Conservation (phyloP, 257 asterid species). For the Solanum lignicaule region DNA sequence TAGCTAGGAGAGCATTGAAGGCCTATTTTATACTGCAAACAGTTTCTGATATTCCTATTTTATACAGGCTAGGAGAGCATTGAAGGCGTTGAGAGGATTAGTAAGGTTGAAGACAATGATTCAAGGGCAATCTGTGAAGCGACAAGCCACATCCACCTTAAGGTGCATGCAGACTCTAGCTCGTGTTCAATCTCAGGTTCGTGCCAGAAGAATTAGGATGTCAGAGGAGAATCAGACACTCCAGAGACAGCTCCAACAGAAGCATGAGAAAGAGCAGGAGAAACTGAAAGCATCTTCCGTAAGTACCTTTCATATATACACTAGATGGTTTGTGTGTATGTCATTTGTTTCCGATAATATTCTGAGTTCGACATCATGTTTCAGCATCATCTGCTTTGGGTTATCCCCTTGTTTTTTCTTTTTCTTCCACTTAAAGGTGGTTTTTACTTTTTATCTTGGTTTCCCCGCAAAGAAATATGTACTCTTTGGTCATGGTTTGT, state of each 20-base stretch:
- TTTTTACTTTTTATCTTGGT: neutral
- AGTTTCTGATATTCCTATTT: neutral
- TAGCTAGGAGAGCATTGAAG: neutral
- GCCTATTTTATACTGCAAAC: neutral
- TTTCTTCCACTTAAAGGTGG: neutral
- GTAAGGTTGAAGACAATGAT: conserved; percentile 55
- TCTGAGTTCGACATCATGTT: neutral
- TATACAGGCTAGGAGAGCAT: conserved; percentile 56
- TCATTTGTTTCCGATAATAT: neutral
- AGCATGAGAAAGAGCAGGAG: conserved; percentile 50
- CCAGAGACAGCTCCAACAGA: conserved; percentile 64
- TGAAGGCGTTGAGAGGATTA: conserved; percentile 63
- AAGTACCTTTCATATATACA: conserved; percentile 14
- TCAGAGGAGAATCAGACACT: conserved; percentile 52
- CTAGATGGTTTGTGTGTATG: neutral
- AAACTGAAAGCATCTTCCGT: conserved; percentile 42
- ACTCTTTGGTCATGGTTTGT: neutral
- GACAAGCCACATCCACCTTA: conserved; percentile 56
- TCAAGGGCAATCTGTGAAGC: conserved; percentile 46
- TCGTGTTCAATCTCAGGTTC: conserved; percentile 62
- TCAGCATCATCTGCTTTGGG: neutral
- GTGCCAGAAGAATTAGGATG: conserved; percentile 46
- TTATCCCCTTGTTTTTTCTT: neutral
- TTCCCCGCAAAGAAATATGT: neutral
- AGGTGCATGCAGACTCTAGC: conserved; percentile 66